Conservation (phyloP, 2,329 filamentous ascomycete genomes). For the Trichothecium sympodiale region DNA sequence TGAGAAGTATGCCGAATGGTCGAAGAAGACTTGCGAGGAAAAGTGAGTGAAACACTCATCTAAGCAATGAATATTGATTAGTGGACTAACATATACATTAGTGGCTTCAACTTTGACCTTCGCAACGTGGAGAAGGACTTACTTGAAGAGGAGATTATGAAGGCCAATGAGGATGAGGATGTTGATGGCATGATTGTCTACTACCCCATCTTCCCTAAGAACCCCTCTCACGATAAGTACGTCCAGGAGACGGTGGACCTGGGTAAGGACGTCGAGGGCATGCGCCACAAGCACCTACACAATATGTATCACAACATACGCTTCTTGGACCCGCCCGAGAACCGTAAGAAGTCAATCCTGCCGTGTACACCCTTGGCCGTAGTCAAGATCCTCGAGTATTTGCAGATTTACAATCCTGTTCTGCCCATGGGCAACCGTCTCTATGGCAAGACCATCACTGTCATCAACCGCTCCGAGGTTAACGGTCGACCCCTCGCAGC, state of each 20-base stretch:
- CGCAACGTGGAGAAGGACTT: conserved; percentile 75
- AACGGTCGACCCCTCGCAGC: conserved; percentile 89
- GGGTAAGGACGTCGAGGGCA: conserved; percentile 88
- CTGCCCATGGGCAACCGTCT: conserved; percentile 86
- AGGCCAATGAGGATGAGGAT: conserved; percentile 65
- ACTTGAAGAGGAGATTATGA: conserved; percentile 79
- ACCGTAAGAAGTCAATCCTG: conserved; percentile 79
- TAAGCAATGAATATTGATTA: conserved; percentile 3
- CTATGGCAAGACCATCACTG: conserved; percentile 87
- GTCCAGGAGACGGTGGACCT: conserved; percentile 89
- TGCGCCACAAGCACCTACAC: conserved; percentile 88
- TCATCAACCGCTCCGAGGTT: conserved; percentile 93
- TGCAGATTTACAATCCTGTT: conserved; percentile 94
- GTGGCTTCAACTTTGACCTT: conserved; percentile 83
- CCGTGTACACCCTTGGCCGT: conserved; percentile 93
- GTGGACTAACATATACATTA: conserved; percentile 21
- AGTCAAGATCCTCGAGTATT: conserved; percentile 92
- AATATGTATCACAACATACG: conserved; percentile 99
- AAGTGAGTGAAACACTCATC: conserved; percentile 54
- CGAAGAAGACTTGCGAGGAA: conserved; percentile 88
- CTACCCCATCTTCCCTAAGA: conserved; percentile 83
- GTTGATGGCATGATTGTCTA: conserved; percentile 95
- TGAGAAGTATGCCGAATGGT: conserved; percentile 92
- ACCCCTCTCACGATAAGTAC: conserved; percentile 82
- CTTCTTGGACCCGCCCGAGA: conserved; percentile 70